Base-by-base conservation (phyloP, 148 eudicot genomes). In the Suaeda aralocaspica region DNA sequence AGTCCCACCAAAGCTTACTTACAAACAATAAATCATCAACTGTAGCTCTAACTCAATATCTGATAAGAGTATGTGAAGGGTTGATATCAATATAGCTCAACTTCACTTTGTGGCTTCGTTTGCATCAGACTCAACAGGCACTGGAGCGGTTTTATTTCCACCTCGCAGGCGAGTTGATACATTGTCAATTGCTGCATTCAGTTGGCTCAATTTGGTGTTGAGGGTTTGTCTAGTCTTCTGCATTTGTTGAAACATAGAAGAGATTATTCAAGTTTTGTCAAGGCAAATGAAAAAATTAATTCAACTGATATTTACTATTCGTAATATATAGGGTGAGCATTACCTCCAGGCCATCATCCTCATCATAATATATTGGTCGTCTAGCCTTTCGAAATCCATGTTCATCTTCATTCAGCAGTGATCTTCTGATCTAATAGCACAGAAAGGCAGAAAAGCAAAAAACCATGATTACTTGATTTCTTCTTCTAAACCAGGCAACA, bases 101-200 rank as follows among this genome's bases (percentile, higher is more conserved):
- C 30, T 79, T 83, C 75, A 89, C 73, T 70, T 72, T 63, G 86
- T 73, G 42, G 92, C 87, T 80, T 87, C 92, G 39, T 69, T 62
- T 76, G 84, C 90, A 64, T 86, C 92, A 57, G 77, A 61, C 65
- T 88, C 88, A 73, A 81, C 73, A 19, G 91, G 91, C n/a, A 77
- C 84, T 29, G 75, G 51, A 31, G 92, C 79, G 67, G 59, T 63
- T n/a, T 81, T 86, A 39, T 81, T 83, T 59, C 87, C 84, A 56
- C 96, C 96, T 79, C 91, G 82, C 80, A 91, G 77, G 33, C 96
- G 86, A 33, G 93, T 71, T n/a, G 93, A 83, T n/a, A 91, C 96
- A 62, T 85, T 88, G 85, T 91, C 96, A 59, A 91, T 91, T 44
- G 97, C 94, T n/a, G 94, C 72, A 84, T 88, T 91, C 52, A 91